Evolutionary conservation across 1,139 yeast species (phyloP).

Genomic region (Blastobotrys serpentis): DNA sequence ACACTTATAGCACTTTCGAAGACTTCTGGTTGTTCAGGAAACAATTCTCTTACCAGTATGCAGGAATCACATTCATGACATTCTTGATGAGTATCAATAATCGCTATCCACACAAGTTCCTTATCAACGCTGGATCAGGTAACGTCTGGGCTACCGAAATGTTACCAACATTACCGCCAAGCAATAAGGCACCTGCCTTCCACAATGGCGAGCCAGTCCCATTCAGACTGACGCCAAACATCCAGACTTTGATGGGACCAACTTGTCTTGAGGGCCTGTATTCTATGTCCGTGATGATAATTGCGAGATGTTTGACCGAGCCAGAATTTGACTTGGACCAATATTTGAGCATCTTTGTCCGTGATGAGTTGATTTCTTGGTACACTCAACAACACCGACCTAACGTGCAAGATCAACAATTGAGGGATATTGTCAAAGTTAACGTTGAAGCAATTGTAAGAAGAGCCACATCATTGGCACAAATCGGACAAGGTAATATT

Average conservation of each 20-base stretch:
- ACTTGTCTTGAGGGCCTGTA: constrained; percentile 88
- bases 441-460: constrained; percentile 86
- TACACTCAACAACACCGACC: constrained; percentile 72
- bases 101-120: constrained; percentile 91
- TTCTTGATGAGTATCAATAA: constrained; percentile 93
- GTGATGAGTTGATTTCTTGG: constrained; percentile 95
- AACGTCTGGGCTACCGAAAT: constrained; percentile 93
- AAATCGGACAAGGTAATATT: constrained; percentile 65
- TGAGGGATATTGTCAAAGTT: constrained; percentile 81
- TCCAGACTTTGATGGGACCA: constrained; percentile 91
- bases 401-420: constrained; percentile 69
- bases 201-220: constrained; percentile 95
- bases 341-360: constrained; percentile 83
- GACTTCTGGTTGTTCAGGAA: constrained; percentile 97
- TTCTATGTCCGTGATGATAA: constrained; percentile 78
- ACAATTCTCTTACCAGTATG: constrained; percentile 92
- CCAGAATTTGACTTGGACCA: constrained; percentile 80
- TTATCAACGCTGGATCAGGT: constrained; percentile 78
- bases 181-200: constrained; percentile 81
- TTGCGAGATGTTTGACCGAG: constrained; percentile 85
- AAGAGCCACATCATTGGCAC: constrained; percentile 63
- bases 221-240: constrained; percentile 92
- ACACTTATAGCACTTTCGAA: constrained; percentile 72
- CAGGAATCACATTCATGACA: constrained; percentile 90
- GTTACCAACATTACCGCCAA: constrained; percentile 61